Evolutionary conservation across 257 asterid genomes (phyloP).

Genomic region (Cruciata laevipes): DNA sequence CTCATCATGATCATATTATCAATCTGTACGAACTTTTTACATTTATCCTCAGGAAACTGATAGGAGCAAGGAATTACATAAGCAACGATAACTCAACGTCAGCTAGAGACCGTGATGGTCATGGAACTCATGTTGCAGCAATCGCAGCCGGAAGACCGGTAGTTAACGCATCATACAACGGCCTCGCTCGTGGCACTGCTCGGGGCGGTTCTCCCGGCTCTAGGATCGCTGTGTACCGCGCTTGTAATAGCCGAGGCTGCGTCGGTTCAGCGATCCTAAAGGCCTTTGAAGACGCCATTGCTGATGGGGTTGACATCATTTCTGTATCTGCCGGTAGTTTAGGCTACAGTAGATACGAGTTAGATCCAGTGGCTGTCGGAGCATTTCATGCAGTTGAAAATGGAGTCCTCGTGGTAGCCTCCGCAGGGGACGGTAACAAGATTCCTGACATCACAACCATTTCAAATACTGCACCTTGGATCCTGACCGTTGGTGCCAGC

Average conservation of each 20-base stretch:
- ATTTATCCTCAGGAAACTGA: constrained; percentile 83
- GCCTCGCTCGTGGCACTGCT: constrained; percentile 65
- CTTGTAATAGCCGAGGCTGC: constrained; percentile 47
- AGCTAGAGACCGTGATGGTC: constrained; percentile 65
- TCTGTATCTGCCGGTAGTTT: constrained; percentile 58
- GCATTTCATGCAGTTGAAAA: constrained; percentile 63
- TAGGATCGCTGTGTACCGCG: constrained; percentile 81
- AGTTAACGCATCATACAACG: constrained; percentile 57
- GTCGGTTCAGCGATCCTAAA: constrained; percentile 51
- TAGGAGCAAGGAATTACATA: constrained; percentile 72
- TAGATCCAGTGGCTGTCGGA: constrained; percentile 65
- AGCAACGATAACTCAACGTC: background rate
- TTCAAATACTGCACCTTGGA: constrained; percentile 75
- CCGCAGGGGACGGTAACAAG: constrained; percentile 85
- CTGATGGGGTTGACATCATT: constrained; percentile 57
- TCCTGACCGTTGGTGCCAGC: constrained; percentile 75
- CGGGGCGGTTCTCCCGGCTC: constrained; percentile 66
- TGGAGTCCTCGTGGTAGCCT: constrained; percentile 55
- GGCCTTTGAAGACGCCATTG: constrained; percentile 67
- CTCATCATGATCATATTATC: too few relatives aligned
- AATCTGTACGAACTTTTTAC: too few relatives aligned
- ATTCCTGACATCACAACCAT: constrained; percentile 19
- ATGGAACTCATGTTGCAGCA: constrained; percentile 81
- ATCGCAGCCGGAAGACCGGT: constrained; percentile 72
- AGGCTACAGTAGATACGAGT: too few relatives aligned